Percentiles rank a stretch among this genome's conserved stretches.
Conservation (phyloP, 2,329 filamentous ascomycete genomes). For the Metarhizium humberi region DNA sequence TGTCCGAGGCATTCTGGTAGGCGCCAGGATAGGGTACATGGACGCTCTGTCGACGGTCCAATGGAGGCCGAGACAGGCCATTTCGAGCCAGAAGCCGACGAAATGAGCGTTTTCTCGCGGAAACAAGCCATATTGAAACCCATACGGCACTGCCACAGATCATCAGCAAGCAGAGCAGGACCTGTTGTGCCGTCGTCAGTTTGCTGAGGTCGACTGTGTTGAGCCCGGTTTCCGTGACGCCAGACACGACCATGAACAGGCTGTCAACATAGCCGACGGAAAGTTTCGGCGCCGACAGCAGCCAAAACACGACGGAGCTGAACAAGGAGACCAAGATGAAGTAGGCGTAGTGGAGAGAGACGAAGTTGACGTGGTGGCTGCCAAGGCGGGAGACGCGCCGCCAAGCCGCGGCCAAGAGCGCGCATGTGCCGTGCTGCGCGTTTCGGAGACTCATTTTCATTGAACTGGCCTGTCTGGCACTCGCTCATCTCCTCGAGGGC, state of each 20-base stretch:
- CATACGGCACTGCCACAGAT: constrained; percentile 58
- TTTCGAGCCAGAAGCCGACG: constrained; percentile 41
- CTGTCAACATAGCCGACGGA: constrained; percentile 53
- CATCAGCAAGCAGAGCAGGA: constrained; percentile 55
- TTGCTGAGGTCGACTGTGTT: constrained; percentile 57
- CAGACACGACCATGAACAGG: constrained; percentile 57
- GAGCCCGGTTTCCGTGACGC: constrained; percentile 58
- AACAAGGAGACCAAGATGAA: constrained; percentile 49
- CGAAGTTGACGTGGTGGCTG: constrained; percentile 45
- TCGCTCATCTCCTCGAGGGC: no score
- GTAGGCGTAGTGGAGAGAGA: constrained; percentile 58
- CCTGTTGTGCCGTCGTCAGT: constrained; percentile 60
- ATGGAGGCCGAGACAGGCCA: no score
- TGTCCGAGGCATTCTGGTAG: no score
- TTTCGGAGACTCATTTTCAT: no score
- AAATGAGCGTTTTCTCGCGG: constrained; percentile 51
- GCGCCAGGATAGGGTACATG: no score
- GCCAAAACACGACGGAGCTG: constrained; percentile 53
- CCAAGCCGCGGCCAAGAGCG: neutral
- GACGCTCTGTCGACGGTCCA: no score
- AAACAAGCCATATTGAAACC: constrained; percentile 55
- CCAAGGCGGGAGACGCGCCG: neutral
- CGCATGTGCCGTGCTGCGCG: no score
- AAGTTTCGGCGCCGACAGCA: constrained; percentile 37
- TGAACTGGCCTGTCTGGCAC: no score